Base-by-base conservation (phyloP, 139 green algal species). In the Mychonastes homosphaera region DNA sequence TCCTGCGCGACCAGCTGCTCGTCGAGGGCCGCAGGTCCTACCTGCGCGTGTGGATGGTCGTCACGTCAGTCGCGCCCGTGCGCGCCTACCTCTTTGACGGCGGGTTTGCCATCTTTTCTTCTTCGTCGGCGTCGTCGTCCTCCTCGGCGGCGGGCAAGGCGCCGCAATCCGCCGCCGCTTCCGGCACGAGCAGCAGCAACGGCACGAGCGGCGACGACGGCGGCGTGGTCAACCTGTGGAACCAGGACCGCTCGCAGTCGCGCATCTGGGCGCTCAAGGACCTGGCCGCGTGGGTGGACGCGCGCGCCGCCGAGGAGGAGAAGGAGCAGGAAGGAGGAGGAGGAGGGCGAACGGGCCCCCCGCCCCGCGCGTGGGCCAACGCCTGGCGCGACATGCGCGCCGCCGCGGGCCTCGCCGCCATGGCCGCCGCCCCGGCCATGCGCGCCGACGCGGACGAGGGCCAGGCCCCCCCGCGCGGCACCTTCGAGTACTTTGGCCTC, bases 201-300 rank as follows among this genome's bases (percentile, higher is more conserved):
- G 33, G 43, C 48, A 62, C 24, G 6, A 34, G 21, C 45, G 58
- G 46, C 28, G 39, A 33, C 43, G 57, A 30, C 50, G 53, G 44
- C 27, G 53, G 53, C 56, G 60, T 80, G 8, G 81, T 89, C 9
- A 90, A 89, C 40, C 62, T 88, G 13, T 90, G 73, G 73, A 71
- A 53, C 6, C 71, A 85, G 49, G 68, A 83, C 32, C 57, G 80
- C 0, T 38, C 60, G 3, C 65, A 71, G 9, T 61, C 77, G 1
- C 47, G 55, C 1, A 70, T 79, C 13, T 89, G 81, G 81, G 76
- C 58, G 18, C 35, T 89, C 36, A 13, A 33, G 8, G 49, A 78
- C 36, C 63, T 88, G 32, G 40, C 62, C 44, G 12, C 56, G 5
- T 53, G 85, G 53, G 45, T 85, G 16, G 30, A 53, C 1, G 41